phyloP scores from a whole-genome alignment of 257 asterid genomes.

The Coffea eugenioides region DNA sequence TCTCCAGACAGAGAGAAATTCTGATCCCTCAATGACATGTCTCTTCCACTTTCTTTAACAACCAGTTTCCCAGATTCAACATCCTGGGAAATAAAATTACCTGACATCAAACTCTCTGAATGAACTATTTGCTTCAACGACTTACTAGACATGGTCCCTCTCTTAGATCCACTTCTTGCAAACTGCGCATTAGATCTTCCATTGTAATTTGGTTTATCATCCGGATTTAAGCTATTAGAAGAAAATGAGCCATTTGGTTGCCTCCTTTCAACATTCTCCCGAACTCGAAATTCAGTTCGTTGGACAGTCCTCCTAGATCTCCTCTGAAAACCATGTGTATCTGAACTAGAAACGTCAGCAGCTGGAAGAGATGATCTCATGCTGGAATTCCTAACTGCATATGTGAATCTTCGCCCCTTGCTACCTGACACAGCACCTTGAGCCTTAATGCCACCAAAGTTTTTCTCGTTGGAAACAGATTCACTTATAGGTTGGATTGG shows the following conservation, averaged over 20 bases:
- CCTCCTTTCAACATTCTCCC: slow-evolving; percentile 68
- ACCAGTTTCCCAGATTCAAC: slow-evolving; percentile 40
- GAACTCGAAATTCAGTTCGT: slow-evolving; percentile 73
- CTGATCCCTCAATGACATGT: slow-evolving; percentile 31
- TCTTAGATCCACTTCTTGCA: slow-evolving; percentile 76
- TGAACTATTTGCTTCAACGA: slow-evolving; percentile 44
- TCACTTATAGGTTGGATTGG: slow-evolving; percentile 36
- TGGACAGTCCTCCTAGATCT: slow-evolving; percentile 69
- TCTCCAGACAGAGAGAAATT: slow-evolving; percentile 38
- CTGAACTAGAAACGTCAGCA: slow-evolving; percentile 40
- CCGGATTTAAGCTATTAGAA: slow-evolving; percentile 35
- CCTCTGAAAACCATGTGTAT: slow-evolving; percentile 63
- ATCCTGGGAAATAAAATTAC: slow-evolving; percentile 35
- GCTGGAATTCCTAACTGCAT: slow-evolving; percentile 65
- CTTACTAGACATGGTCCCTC: slow-evolving; percentile 58
- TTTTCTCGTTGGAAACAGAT: slow-evolving; percentile 42
- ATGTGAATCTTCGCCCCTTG: slow-evolving; percentile 64
- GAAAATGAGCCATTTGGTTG: slow-evolving; percentile 36
- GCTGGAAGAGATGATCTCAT: slow-evolving; percentile 40
- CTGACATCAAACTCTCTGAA: slow-evolving; percentile 41
- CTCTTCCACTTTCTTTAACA: slow-evolving; percentile 40
- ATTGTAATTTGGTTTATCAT: slow-evolving; percentile 40
- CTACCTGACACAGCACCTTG: slow-evolving; percentile 46
- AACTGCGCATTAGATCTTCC: slow-evolving; percentile 50
- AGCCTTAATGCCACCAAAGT: slow-evolving; percentile 43